These are phyloP conservation scores for Yamadazyma atmosphaerica DNA, from an alignment of 1,139 yeast species.

Conservation along the genomic window DNA sequence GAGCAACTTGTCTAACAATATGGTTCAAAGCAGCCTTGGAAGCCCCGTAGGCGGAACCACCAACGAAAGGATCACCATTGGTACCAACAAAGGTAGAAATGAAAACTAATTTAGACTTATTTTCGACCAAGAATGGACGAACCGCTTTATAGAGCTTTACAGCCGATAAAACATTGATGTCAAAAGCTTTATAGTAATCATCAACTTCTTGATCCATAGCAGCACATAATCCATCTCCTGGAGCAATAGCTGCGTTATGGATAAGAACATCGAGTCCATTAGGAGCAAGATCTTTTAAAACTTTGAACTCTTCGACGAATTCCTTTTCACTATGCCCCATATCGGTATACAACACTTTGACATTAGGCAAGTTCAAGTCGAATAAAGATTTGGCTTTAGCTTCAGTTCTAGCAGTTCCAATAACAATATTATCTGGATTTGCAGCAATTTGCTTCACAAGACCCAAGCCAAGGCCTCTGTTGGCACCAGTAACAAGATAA, in stretches of 20 bases:
- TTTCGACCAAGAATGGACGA: constrained; percentile 8
- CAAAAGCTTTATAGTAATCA: constrained; percentile 2
- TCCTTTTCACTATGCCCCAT: constrained; percentile 2
- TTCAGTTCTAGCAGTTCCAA: constrained; percentile 10
- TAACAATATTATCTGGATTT: constrained; percentile 6
- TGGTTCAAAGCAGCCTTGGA: constrained; percentile 9
- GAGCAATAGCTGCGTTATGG: constrained; percentile 18
- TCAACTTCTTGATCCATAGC: constrained; percentile 2
- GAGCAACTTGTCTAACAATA: constrained; percentile 6
- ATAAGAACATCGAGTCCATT: constrained; percentile 18
- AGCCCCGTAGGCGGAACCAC: constrained; percentile 7
- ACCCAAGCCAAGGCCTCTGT: constrained; percentile 15
- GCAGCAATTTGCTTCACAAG: constrained; percentile 4
- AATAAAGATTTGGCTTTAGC: constrained; percentile 3
- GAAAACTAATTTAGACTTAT: constrained; percentile 7
- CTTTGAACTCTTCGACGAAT: constrained; percentile 6
- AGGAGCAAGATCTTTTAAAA: constrained; percentile 13
- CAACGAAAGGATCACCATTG: constrained; percentile 17
- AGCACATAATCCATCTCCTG: constrained; percentile 4
- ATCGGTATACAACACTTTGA: constrained; percentile 6
- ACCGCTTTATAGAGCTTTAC: constrained; percentile 11
- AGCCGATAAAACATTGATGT: constrained; percentile 8
- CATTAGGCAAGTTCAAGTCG: constrained; percentile 5
- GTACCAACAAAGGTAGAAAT: constrained; percentile 8
- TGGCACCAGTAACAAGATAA: constrained; percentile 26